These are phyloP conservation scores for Paecilomyces niveus DNA, from an alignment of 2,329 filamentous ascomycete genomes.

Conservation along the genomic window DNA sequence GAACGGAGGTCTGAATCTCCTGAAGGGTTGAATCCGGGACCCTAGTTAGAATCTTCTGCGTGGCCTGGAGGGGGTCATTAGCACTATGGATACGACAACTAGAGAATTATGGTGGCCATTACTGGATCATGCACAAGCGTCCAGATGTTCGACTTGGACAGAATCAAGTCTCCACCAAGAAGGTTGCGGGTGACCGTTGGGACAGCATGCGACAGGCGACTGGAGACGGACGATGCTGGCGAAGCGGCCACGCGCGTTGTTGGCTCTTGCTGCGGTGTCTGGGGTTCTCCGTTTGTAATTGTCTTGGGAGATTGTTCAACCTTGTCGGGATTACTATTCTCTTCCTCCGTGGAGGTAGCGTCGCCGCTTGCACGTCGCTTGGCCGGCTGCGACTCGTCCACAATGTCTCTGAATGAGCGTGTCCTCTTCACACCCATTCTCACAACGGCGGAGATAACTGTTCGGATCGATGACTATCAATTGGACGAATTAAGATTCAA, in stretches of 20 bases:
- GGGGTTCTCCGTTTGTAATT: not conserved
- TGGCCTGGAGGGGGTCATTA: not conserved
- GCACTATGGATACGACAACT: not conserved
- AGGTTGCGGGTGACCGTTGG: not conserved
- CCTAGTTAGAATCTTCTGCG: not conserved
- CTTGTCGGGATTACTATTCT: not conserved
- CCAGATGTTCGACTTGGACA: not conserved
- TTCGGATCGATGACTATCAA: not conserved
- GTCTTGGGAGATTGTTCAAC: not conserved
- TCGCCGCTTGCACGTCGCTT: not conserved
- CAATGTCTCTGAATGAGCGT: not conserved
- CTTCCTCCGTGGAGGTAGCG: not conserved
- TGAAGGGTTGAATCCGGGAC: not conserved
- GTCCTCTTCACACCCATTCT: not conserved
- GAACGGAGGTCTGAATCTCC: not conserved
- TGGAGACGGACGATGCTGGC: not conserved
- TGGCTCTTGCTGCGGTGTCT: not conserved
- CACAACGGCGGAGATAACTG: not conserved
- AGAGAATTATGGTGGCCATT: not conserved
- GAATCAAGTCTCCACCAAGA: not conserved
- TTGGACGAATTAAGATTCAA: not conserved
- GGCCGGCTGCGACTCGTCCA: not conserved
- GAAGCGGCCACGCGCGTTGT: not conserved
- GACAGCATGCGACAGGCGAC: not conserved
- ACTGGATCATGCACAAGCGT: not conserved